These are phyloP conservation scores for Trematosphaeria pertusa DNA, from an alignment of 2,329 filamentous ascomycete genomes.

Conservation along the genomic window DNA sequence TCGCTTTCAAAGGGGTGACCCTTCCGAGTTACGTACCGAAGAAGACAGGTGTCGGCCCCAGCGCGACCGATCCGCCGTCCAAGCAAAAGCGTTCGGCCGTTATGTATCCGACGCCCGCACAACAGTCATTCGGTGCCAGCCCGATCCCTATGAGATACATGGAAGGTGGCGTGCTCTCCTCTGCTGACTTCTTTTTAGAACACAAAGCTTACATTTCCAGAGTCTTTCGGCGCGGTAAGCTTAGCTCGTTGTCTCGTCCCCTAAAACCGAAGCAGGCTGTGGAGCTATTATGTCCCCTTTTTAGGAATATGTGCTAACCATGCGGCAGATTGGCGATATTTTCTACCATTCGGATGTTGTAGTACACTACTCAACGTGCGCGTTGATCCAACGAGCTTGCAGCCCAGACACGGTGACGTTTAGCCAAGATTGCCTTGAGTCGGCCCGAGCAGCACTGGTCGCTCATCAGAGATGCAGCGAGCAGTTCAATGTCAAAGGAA, in stretches of 20 bases:
- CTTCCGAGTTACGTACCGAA: neutral
- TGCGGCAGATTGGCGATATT: slow-evolving; percentile 35
- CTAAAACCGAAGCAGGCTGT: no score
- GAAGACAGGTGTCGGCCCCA: neutral
- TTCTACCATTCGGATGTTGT: slow-evolving; percentile 42
- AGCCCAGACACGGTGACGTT: slow-evolving; percentile 41
- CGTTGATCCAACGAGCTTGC: slow-evolving; percentile 42
- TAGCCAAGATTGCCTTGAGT: slow-evolving; percentile 39
- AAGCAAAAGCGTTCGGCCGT: neutral
- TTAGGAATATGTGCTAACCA: no score
- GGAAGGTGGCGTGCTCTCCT: slow-evolving; percentile 6
- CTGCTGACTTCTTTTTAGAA: slow-evolving; percentile 12
- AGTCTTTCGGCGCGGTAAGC: slow-evolving; percentile 15
- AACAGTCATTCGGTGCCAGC: neutral
- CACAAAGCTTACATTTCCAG: slow-evolving; percentile 18
- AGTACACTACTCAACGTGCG: slow-evolving; percentile 41
- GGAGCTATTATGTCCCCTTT: no score
- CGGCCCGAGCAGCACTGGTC: slow-evolving; percentile 38
- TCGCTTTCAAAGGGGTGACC: neutral
- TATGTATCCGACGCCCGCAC: neutral
- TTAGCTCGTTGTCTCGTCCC: no score
- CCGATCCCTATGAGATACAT: neutral
- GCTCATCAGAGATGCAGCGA: slow-evolving; percentile 37
- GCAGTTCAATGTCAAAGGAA: slow-evolving; percentile 40
- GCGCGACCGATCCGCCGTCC: neutral